Evolutionary conservation across 2,329 filamentous ascomycete genomes (phyloP).

Genomic region (Cadophora gregata): DNA sequence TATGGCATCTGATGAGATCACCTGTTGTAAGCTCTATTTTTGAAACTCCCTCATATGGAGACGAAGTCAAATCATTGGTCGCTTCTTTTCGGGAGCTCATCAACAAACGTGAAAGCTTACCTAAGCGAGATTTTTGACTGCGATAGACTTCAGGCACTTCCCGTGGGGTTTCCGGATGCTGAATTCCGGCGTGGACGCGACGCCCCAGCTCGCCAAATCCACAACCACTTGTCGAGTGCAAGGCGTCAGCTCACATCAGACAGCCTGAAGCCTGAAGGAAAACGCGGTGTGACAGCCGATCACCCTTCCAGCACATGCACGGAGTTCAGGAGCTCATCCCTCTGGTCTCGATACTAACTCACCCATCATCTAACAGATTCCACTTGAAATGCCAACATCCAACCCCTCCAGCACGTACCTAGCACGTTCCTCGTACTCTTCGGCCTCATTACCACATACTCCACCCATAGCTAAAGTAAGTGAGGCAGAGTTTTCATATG

Average conservation of each 20-base stretch:
- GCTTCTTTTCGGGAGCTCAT: neutral
- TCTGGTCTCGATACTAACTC: neutral
- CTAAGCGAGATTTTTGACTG: neutral
- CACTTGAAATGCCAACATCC: slow-evolving; percentile 4
- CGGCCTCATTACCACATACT: slow-evolving; percentile 21
- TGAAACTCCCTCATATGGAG: neutral
- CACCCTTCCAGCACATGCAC: neutral
- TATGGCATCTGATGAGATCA: neutral
- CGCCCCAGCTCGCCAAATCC: slow-evolving; percentile 11
- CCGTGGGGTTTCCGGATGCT: slow-evolving; percentile 1
- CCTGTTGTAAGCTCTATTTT: neutral
- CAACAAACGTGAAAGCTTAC: slow-evolving; percentile 4
- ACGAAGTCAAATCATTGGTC: neutral
- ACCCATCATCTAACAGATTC: neutral
- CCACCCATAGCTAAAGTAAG: slow-evolving; percentile 3
- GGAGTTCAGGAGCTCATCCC: slow-evolving; percentile 1
- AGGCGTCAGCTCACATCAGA: slow-evolving; percentile 3
- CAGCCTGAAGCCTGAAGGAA: slow-evolving; percentile 10
- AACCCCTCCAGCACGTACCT: slow-evolving; percentile 1
- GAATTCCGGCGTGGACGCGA: neutral
- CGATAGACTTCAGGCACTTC: neutral
- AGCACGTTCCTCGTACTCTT: slow-evolving; percentile 1
- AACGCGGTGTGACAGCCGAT: neutral
- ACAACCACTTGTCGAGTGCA: slow-evolving; percentile 10
- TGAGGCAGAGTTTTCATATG: slow-evolving; percentile 2